Evolutionary conservation across 2,329 filamentous ascomycete species (phyloP).

Genomic region (Chaetothyriales sp.): DNA sequence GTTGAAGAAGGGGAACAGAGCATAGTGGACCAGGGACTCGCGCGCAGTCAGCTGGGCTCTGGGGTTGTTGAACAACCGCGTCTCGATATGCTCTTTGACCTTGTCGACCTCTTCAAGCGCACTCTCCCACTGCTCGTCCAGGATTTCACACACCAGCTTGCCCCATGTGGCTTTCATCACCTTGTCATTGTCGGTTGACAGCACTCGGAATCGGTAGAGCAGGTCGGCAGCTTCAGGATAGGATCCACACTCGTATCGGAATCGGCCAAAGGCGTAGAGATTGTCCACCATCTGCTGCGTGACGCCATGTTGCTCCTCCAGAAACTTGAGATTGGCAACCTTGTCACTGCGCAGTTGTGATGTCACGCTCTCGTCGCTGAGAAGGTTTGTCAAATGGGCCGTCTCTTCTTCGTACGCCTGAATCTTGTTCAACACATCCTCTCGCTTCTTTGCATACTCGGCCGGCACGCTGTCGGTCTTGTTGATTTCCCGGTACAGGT

Average conservation of each 20-base stretch:
- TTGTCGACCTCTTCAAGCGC: slow-evolving; percentile 83
- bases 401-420: slow-evolving; percentile 77
- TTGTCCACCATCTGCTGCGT: slow-evolving; percentile 91
- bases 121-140: slow-evolving; percentile 86
- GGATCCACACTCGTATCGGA: slow-evolving; percentile 94
- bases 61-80: slow-evolving; percentile 88
- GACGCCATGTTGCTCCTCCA: slow-evolving; percentile 92
- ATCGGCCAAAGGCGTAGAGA: slow-evolving; percentile 89
- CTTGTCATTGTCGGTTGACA: slow-evolving; percentile 97
- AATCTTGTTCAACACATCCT: slow-evolving; percentile 70
- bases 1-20: slow-evolving; percentile 98
- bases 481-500: slow-evolving; percentile 79
- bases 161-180: slow-evolving; percentile 93
- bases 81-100: slow-evolving; percentile 83
- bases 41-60: slow-evolving; percentile 91
- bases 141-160: slow-evolving; percentile 90
- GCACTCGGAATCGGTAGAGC: slow-evolving; percentile 92
- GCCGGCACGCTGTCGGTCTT: slow-evolving; percentile 60
- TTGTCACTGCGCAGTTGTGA: slow-evolving; percentile 89
- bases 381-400: slow-evolving; percentile 69
- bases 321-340: slow-evolving; percentile 92
- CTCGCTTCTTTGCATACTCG: slow-evolving; percentile 77
- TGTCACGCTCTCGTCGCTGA: slow-evolving; percentile 80
- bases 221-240: slow-evolving; percentile 81
- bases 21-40: slow-evolving; percentile 96